These are phyloP conservation scores for Candolleomyces aberdarensis DNA, from an alignment of 768 basidiomycete species.

Conservation along the genomic window DNA sequence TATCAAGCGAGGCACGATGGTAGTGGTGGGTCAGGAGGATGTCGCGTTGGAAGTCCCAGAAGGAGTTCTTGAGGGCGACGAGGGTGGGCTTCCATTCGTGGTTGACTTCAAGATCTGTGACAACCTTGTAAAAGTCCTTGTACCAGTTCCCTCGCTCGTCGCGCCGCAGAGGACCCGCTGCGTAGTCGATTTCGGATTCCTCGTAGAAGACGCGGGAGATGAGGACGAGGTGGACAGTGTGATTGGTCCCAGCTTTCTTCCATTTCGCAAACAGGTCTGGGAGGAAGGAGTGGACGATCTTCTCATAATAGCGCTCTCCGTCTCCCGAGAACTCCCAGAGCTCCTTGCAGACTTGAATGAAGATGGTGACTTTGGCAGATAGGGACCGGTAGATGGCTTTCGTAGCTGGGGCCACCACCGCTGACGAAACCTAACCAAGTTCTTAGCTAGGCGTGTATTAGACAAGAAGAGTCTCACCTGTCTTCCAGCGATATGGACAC, in stretches of 20 bases:
- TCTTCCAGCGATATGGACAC: slow-evolving; percentile 67
- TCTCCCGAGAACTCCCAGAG: slow-evolving; percentile 97
- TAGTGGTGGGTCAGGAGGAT: slow-evolving; percentile 89
- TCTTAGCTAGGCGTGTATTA: background rate
- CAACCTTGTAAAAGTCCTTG: slow-evolving; percentile 96
- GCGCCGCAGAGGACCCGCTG: slow-evolving; percentile 73
- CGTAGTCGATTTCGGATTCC: slow-evolving; percentile 71
- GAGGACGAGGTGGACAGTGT: slow-evolving; percentile 91
- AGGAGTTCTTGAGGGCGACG: slow-evolving; percentile 82
- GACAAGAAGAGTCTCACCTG: slow-evolving; percentile 41
- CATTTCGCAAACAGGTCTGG: slow-evolving; percentile 85
- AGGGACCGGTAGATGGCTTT: slow-evolving; percentile 88
- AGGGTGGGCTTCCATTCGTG: slow-evolving; percentile 87
- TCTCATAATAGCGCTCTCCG: slow-evolving; percentile 93
- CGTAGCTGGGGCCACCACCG: slow-evolving; percentile 75
- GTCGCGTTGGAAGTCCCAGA: slow-evolving; percentile 89
- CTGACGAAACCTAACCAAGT: slow-evolving; percentile 68
- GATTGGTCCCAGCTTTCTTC: slow-evolving; percentile 82
- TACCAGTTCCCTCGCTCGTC: slow-evolving; percentile 80
- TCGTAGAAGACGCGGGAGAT: slow-evolving; percentile 93
- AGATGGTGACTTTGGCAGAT: slow-evolving; percentile 89
- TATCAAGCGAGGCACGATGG: slow-evolving; percentile 61
- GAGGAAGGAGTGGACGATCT: slow-evolving; percentile 96
- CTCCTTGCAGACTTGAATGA: slow-evolving; percentile 95
- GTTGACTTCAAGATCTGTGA: slow-evolving; percentile 87